phyloP scores from a whole-genome alignment of 495 filamentous ascomycete species.

The Xylaria sp. region DNA sequence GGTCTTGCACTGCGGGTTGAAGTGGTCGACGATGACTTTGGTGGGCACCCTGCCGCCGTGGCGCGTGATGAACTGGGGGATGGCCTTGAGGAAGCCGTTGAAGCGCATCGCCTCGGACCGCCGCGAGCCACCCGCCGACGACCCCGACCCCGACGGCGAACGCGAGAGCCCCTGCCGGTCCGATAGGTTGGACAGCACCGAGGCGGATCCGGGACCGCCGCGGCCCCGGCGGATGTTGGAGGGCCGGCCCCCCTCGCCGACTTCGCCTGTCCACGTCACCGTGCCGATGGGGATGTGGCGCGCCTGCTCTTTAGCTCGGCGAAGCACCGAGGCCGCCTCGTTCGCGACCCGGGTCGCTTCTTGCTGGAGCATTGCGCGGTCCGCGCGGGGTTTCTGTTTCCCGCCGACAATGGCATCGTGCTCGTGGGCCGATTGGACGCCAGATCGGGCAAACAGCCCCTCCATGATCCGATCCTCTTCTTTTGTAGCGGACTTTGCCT shows the following conservation, averaged over 20 bases:
- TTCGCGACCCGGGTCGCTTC: conserved; percentile 83
- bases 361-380: conserved; percentile 76
- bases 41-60: conserved; percentile 76
- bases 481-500: conserved; percentile 38
- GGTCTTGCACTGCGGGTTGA: conserved; percentile 57
- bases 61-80: conserved; percentile 72
- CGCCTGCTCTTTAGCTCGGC: conserved; percentile 73
- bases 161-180: conserved; percentile 58
- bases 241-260: conserved; percentile 73
- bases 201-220: conserved; percentile 58
- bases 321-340: conserved; percentile 75
- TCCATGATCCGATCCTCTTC: conserved; percentile 78
- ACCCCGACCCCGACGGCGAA: conserved; percentile 1
- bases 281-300: conserved; percentile 76
- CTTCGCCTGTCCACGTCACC: conserved; percentile 91
- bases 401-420: conserved; percentile 84
- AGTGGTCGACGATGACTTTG: conserved; percentile 82
- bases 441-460: conserved; percentile 82
- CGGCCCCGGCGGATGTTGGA: conserved; percentile 45
- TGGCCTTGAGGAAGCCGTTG: conserved; percentile 73
- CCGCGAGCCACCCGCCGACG: conserved; percentile 13
- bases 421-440: conserved; percentile 83
- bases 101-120: conserved; percentile 39
- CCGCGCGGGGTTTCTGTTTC: conserved; percentile 66
- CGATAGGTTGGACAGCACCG: conserved; percentile 66